Conservation (phyloP, 495 filamentous ascomycete species). For the Platismatia glauca region DNA sequence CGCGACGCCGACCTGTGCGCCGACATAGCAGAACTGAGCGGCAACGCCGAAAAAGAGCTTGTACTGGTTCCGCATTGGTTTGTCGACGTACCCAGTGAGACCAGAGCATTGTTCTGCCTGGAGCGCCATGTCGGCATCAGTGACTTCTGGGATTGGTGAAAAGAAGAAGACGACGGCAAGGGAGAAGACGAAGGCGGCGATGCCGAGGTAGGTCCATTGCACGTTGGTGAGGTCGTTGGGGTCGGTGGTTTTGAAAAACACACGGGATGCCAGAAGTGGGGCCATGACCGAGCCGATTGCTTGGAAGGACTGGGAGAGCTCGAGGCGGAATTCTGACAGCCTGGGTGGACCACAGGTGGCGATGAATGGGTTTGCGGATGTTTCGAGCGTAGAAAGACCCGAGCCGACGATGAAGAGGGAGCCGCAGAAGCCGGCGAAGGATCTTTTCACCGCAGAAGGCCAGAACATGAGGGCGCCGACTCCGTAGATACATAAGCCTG, state of each 20-base stretch:
- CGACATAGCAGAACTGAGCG: conserved; percentile 65
- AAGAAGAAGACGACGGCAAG: conserved; percentile 58
- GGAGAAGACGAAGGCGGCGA: conserved; percentile 58
- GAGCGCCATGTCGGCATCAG: conserved; percentile 62
- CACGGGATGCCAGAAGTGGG: conserved; percentile 56
- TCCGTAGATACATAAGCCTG: conserved; percentile 51
- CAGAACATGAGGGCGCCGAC: conserved; percentile 56
- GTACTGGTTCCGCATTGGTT: conserved; percentile 53
- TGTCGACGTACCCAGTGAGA: conserved; percentile 34
- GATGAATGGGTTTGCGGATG: conserved; percentile 64
- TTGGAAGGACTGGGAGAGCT: conserved; percentile 59
- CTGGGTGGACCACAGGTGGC: conserved; percentile 59
- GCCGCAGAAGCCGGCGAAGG: conserved; percentile 63
- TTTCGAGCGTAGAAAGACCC: conserved; percentile 63
- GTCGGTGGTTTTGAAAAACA: conserved; percentile 54
- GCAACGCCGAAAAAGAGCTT: conserved; percentile 56
- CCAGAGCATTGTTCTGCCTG: conserved; percentile 37
- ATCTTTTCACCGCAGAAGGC: conserved; percentile 48
- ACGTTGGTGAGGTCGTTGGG: conserved; percentile 46
- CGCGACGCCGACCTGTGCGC: conserved; percentile 50
- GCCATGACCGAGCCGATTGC: conserved; percentile 53
- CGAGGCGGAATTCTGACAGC: conserved; percentile 60
- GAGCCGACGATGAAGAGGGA: conserved; percentile 61
- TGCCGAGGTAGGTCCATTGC: conserved; percentile 68
- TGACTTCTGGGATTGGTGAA: conserved; percentile 59